Percentiles rank a stretch among this genome's conserved stretches.
phyloP scores from a whole-genome alignment of 208 protist genomes.

The Crithidia bombi region DNA sequence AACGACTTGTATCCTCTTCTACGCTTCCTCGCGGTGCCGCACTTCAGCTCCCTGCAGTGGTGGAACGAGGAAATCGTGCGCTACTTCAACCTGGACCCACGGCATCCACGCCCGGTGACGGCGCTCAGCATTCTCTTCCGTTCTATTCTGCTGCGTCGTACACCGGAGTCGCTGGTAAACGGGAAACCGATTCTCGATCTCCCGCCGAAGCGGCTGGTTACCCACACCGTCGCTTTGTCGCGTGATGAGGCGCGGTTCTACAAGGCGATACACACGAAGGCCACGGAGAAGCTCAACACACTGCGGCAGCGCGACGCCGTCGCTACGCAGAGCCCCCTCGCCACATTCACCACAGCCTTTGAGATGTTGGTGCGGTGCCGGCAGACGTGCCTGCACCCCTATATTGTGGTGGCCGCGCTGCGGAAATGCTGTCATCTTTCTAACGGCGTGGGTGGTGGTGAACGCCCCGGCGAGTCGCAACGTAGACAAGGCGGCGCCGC shows the following conservation, averaged over 20 bases:
- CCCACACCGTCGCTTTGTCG: constrained; percentile 42
- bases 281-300: constrained; percentile 53
- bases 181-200: constrained; percentile 54
- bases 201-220: constrained; percentile 42
- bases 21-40: constrained; percentile 68
- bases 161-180: constrained; percentile 50
- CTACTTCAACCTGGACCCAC: constrained; percentile 48
- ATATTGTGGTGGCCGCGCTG: constrained; percentile 75
- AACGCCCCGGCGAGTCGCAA: no score
- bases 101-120: constrained; percentile 53
- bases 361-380: constrained; percentile 89
- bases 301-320: constrained; percentile 20
- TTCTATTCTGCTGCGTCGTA: constrained; percentile 65
- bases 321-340: constrained; percentile 22
- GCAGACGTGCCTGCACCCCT: constrained; percentile 84
- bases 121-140: constrained; percentile 60
- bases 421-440: constrained; percentile 32
- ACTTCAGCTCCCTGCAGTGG: constrained; percentile 63
- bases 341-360: constrained; percentile 70
- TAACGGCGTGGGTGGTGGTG: not conserved
- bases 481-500: not conserved
- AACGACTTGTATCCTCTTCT: constrained; percentile 75
- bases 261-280: constrained; percentile 46
- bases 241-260: constrained; percentile 56
- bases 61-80: constrained; percentile 74